Evolutionary conservation across 371 early-diverging fungal genomes (phyloP).

Genomic region (Smittium culicis): DNA sequence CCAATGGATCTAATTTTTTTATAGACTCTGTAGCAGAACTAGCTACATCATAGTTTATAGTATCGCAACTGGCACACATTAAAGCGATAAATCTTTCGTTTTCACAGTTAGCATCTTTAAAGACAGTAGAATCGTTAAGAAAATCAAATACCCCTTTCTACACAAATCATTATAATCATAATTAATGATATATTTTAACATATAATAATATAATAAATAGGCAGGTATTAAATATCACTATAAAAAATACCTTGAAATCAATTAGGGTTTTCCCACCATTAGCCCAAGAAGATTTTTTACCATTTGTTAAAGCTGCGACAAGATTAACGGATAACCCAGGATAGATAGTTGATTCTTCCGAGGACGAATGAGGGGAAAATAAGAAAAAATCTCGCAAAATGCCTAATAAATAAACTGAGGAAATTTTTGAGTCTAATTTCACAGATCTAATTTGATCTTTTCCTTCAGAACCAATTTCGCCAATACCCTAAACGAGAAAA

Average conservation of each 20-base stretch:
- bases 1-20: not conserved
- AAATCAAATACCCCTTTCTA: conserved; percentile 1
- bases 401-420: not conserved
- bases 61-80: conserved; percentile 1
- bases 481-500: not conserved
- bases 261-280: not conserved
- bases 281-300: not conserved
- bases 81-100: conserved; percentile 2
- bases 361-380: not conserved
- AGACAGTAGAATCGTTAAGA: not conserved
- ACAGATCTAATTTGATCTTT: not conserved
- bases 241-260: not conserved
- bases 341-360: not conserved
- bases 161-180: too few species aligned
- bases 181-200: too few species aligned
- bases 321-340: not conserved
- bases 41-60: not conserved
- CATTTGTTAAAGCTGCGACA: conserved; percentile 1
- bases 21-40: not conserved
- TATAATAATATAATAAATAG: too few species aligned
- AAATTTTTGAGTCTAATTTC: not conserved
- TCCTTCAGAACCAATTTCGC: conserved; percentile 1
- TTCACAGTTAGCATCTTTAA: not conserved
- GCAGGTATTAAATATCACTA: not conserved
- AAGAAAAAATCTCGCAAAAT: not conserved